Evolutionary conservation across 169 alveolate genomes (phyloP), one percentile per base, ranked within the genome.

Genomic region (Eimeria praecox): DNA sequence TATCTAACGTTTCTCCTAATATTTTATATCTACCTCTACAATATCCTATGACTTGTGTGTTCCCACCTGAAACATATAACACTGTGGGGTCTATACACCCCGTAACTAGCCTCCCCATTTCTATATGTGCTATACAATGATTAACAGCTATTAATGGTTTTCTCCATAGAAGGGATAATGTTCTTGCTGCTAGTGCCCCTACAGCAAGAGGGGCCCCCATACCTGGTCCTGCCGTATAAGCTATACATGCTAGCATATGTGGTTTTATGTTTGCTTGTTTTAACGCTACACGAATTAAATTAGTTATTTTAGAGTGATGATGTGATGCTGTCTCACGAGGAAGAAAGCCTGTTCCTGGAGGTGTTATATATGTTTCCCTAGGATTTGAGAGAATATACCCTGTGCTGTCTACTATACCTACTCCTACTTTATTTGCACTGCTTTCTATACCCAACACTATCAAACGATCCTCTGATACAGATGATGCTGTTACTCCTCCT

Each of bases 191-290:
- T 33, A 99, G 89, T 27, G 99, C 99, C 40, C 99, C 99, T 16
- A 99, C 99, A 59, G 99, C 97, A 35, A 99, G 97, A 24, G 99
- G 99, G 62, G 99, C 98, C 6, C 99, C 99, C 99, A 99, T 99
- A 59, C 99, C 99, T n/a, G 99, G 99, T 5, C 99, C 99, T 97
- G 98, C 99, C 42, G 99, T 99, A 94, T 99, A 99, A 40, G 99
- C 98, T 83, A 99, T 98, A 83, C 99, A 96, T 33, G 97, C 77
- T 42, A 99, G 98, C 90, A 98, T 98, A 38, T 96, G 90, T 49
- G 98, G 95, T 40, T 97, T 98, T 64, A 99, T 96, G 8, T 98
- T 98, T 20, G 99, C 98, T 86, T 96, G 96, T 66, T 97, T 95
- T 59, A 99, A 97, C 16, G 99, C 99, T 87, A 96, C 97, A 56